phyloP scores from a whole-genome alignment of 768 basidiomycete species.

The Amanita brunnescens region DNA sequence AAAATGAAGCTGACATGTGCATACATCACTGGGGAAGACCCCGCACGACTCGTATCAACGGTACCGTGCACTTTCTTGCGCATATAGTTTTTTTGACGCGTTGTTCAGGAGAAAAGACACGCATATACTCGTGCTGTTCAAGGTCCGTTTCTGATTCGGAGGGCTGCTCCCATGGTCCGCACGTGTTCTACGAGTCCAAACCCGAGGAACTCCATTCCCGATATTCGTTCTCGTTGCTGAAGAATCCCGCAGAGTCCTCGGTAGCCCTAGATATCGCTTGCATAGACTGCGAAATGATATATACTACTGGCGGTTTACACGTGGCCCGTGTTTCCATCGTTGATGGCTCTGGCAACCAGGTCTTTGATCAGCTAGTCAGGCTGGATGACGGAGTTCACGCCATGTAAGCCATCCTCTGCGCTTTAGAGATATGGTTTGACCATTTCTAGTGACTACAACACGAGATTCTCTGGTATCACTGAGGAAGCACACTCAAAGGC shows the following conservation, averaged over 20 bases:
- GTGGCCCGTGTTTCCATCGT: constrained; percentile 88
- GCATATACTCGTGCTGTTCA: constrained; percentile 78
- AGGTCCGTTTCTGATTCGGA: constrained; percentile 43
- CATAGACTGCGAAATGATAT: constrained; percentile 96
- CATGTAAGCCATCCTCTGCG: constrained; percentile 39
- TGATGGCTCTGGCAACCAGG: constrained; percentile 59
- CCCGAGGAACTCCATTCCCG: constrained; percentile 60
- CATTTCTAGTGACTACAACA: constrained; percentile 71
- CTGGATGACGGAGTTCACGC: constrained; percentile 78
- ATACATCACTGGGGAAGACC: constrained; percentile 78
- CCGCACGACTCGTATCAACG: constrained; percentile 52
- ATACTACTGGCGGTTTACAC: constrained; percentile 87
- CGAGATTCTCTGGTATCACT: constrained; percentile 81
- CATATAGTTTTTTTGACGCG: constrained; percentile 6
- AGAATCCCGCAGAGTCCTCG: constrained; percentile 16
- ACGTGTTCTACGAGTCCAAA: constrained; percentile 84
- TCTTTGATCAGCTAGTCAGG: constrained; percentile 76
- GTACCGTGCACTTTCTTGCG: constrained; percentile 24
- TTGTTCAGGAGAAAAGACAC: constrained; percentile 52
- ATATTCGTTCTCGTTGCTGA: constrained; percentile 56
- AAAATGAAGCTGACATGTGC: constrained; percentile 54
- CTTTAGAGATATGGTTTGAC: neutral
- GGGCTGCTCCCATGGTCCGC: constrained; percentile 73
- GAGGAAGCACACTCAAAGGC: constrained; percentile 52
- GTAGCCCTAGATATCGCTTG: constrained; percentile 68